Base-by-base conservation (phyloP, 805 yeast genomes). In the Candida glaebosa region DNA sequence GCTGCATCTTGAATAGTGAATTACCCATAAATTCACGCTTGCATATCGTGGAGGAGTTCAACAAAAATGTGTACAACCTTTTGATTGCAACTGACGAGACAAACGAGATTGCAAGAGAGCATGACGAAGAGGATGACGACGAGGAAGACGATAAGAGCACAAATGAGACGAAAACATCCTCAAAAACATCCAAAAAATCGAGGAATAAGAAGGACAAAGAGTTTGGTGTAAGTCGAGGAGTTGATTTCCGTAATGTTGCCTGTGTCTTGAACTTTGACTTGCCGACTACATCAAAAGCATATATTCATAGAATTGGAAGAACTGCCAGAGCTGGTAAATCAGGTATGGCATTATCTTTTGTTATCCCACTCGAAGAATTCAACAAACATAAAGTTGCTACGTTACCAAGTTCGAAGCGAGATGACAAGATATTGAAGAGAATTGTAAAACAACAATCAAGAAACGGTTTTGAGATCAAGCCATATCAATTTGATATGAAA, bases 321-420 rank as follows among this genome's bases (percentile, higher is more conserved):
- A 93, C 99, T 3, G 99, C 99, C 4, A 81, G 99, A 66, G 98
- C 96, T 5, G 96, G 96, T 40, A 89, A 87, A 58, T 75, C 93
- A 1, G 99, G 99, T 44, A 90, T 88, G 78, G 86, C 98, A 0
- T 73, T 93, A 41, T 89, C 97, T 14, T 93, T 91, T 67, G 93
- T 90, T 15, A 88, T 91, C 18, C 86, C 93, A 19, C 66, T 71
- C 25, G 85, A 82, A 47, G 90, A 87, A 55, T 82, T 84, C 67
- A 96, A 96, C 24, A 87, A 86, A 55, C 96, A 93, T 65, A 88
- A 82, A 60, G 78, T 82, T 20, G 88, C 98, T 1, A 70, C 81
- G 40, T 71, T 87, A 49, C 61, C 76, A 18, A 74, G 83, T 12
- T 82, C 95, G 5, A 83, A 81, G 58, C 78, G 76, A 49, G 99